These are phyloP conservation scores for Aspergillus vadensis DNA, from an alignment of 2,329 filamentous ascomycete species.

Conservation along the genomic window DNA sequence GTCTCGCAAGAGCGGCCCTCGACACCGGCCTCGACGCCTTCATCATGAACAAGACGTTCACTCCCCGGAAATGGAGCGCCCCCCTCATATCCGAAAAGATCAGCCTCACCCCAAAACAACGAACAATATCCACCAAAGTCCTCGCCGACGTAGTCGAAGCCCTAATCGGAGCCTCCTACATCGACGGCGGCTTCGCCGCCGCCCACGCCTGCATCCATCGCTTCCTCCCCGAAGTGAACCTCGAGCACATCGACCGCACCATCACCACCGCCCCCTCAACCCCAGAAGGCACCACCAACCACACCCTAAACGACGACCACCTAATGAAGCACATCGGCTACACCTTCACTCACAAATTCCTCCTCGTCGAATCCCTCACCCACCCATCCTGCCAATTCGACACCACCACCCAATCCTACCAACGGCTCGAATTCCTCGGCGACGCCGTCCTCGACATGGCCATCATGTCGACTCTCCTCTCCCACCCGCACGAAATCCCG, in stretches of 20 bases:
- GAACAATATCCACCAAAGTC: conserved; percentile 69
- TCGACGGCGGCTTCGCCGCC: conserved; percentile 67
- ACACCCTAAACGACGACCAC: conserved; percentile 20
- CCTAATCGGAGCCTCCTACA: conserved; percentile 73
- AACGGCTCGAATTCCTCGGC: conserved; percentile 85
- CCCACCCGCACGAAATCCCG: conserved; percentile 42
- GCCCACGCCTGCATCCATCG: conserved; percentile 65
- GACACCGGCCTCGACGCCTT: conserved; percentile 68
- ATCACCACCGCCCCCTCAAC: background rate
- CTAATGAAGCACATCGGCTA: conserved; percentile 59
- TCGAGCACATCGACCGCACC: conserved; percentile 17
- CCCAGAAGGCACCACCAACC: background rate
- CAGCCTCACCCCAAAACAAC: conserved; percentile 24
- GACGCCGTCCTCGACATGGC: conserved; percentile 82
- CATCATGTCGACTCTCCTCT: conserved; percentile 56
- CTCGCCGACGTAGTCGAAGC: conserved; percentile 88
- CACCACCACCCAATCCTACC: conserved; percentile 59
- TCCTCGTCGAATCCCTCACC: conserved; percentile 79
- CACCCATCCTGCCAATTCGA: conserved; percentile 65
- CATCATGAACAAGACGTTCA: conserved; percentile 70
- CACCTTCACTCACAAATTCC: conserved; percentile 64
- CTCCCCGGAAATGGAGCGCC: conserved; percentile 71
- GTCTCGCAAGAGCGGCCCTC: conserved; percentile 67
- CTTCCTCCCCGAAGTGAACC: conserved; percentile 62
- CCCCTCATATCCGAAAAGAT: conserved; percentile 54